phyloP scores from a whole-genome alignment of 2,329 filamentous ascomycete species.

The Gyromitra esculenta region DNA sequence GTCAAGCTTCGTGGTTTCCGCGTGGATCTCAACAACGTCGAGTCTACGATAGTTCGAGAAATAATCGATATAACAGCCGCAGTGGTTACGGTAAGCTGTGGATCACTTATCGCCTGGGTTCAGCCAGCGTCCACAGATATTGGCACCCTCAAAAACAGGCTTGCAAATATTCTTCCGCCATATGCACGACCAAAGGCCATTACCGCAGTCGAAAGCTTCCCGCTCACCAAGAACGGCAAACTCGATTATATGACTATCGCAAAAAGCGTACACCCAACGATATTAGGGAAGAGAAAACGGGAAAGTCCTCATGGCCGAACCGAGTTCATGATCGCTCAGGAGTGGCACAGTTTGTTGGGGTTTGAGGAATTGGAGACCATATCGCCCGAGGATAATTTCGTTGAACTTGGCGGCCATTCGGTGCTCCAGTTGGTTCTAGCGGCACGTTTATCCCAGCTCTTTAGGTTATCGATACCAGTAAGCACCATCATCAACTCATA shows the following conservation, averaged over 20 bases:
- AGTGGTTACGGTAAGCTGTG: not conserved
- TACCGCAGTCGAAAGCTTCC: not conserved
- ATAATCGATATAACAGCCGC: not conserved
- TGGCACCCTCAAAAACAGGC: not conserved
- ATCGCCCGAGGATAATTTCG: slow-evolving; percentile 12
- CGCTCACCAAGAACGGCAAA: slow-evolving; percentile 4
- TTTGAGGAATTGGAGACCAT: slow-evolving; percentile 11
- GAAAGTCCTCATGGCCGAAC: slow-evolving; percentile 15
- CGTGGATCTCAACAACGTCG: not conserved
- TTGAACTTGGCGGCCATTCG: slow-evolving; percentile 26
- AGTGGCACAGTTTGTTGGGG: slow-evolving; percentile 10
- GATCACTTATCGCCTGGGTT: slow-evolving; percentile 4
- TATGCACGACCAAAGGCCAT: slow-evolving; percentile 6
- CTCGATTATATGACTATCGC: not conserved
- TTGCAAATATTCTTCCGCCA: not conserved
- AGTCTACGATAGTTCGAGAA: slow-evolving; percentile 1
- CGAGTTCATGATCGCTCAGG: slow-evolving; percentile 12
- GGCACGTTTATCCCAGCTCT: slow-evolving; percentile 13
- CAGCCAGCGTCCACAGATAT: slow-evolving; percentile 4
- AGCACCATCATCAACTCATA: slow-evolving; percentile 17
- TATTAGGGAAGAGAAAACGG: not conserved
- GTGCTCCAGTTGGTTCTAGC: slow-evolving; percentile 20
- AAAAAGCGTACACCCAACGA: not conserved
- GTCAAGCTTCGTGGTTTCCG: slow-evolving; percentile 72
- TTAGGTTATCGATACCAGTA: slow-evolving; percentile 11